Evolutionary conservation across 148 eudicot genomes (phyloP), one percentile per base, ranked within the genome.

Genomic region (Pharnaceum exiguum): DNA sequence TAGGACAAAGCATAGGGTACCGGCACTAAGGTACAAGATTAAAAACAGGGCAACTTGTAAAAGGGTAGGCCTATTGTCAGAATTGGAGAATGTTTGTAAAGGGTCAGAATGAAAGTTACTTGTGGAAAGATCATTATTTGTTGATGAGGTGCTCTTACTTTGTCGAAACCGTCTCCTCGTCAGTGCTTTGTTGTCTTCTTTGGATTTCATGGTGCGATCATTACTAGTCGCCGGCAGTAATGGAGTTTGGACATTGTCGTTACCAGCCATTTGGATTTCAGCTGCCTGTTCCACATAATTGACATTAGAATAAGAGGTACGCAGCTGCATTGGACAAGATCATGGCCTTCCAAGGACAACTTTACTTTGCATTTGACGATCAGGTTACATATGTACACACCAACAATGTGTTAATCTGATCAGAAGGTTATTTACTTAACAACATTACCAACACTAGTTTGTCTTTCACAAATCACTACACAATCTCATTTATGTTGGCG

Each of bases 1-100:
- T 0, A 80, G 67, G 51, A 51, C 79, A 67, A 88, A 88, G 52
- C 81, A 69, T 3, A 76, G 5, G 2, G 84, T 75, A 32, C 89
- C 96, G 8, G 59, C 51, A 12, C 76, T 60, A 0, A 84, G 51
- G 51, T 88, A 88, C 10, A 76, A 7, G 21, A 51, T 46, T 46
- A 84, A 45, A 13, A 65, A 65, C 3, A 73, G 12, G 42, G 69
- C 35, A 5, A 75, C 73, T 7, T 39, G 63, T 42, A 66, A 62
- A 27, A 72, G 48, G 32, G 49, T 60, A 19, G 80, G 67, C 21
- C 69, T 69, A 10, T 58, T 38, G 6, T 46, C 30, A 29, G 53
- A 60, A 39, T 30, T 67, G 15, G 55, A 38, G 13, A 54, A 48
- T 5, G 77, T 67, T 5, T 45, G 27, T 18, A 68, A 66, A 13